Conservation (phyloP, 176 grass and related monocot genomes). For the Raddia distichophylla region DNA sequence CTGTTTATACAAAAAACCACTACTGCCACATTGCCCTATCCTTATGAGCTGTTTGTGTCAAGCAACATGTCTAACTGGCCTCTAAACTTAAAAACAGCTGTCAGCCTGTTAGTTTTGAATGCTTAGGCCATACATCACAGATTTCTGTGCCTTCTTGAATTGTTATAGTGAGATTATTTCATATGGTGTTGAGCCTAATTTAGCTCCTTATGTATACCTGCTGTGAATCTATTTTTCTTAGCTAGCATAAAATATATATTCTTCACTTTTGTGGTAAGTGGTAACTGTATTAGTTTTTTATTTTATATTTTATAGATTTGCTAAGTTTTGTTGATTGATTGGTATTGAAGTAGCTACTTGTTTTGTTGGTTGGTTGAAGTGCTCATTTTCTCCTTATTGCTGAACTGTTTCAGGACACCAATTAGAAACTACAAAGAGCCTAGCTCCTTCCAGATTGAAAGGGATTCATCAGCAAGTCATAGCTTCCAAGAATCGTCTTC, state of each 20-base stretch:
- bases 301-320: slow-evolving; percentile 32
- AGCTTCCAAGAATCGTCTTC: slow-evolving; percentile 86
- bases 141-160: slow-evolving; percentile 1
- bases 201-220: background rate
- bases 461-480: slow-evolving; percentile 78
- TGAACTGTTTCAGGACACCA: slow-evolving; percentile 71
- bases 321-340: slow-evolving; percentile 14
- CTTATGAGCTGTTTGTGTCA: slow-evolving; percentile 26
- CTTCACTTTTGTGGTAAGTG: slow-evolving; percentile 7
- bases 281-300: slow-evolving; percentile 1
- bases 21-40: background rate
- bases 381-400: slow-evolving; percentile 23
- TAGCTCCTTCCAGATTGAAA: slow-evolving; percentile 68
- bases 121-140: background rate
- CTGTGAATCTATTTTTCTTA: background rate
- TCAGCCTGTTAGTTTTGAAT: slow-evolving; percentile 8
- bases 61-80: slow-evolving; percentile 11
- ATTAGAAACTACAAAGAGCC: slow-evolving; percentile 81
- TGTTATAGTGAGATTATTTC: background rate
- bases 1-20: background rate
- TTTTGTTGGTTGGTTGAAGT: slow-evolving; percentile 20
- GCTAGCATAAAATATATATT: background rate
- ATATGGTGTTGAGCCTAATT: slow-evolving; percentile 9
- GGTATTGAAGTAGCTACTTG: slow-evolving; percentile 4
- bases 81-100: slow-evolving; percentile 13